phyloP scores from a whole-genome alignment of 441 rosid genomes.

The Cnidoscolus chayamansa region DNA sequence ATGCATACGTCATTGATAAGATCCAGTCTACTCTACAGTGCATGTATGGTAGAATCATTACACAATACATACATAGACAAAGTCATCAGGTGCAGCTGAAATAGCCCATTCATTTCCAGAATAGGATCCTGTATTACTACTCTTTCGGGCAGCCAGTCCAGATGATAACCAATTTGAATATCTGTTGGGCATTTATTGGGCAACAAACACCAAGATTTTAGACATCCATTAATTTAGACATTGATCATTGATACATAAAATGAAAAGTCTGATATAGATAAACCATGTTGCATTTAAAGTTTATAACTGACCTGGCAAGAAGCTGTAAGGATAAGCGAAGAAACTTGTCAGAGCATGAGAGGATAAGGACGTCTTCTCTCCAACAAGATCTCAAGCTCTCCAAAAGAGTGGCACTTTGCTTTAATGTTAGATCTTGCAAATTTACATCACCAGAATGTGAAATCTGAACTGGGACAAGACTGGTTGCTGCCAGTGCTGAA shows the following conservation, averaged over 20 bases:
- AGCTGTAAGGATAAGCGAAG: slow-evolving; percentile 96
- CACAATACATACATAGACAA: slow-evolving; percentile 62
- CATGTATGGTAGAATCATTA: slow-evolving; percentile 19
- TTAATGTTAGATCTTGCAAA: slow-evolving; percentile 46
- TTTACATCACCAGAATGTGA: slow-evolving; percentile 40
- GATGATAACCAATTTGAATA: slow-evolving; percentile 82
- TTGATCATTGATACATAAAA: slow-evolving; percentile 2
- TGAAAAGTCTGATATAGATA: slow-evolving; percentile 6
- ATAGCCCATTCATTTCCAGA: slow-evolving; percentile 89
- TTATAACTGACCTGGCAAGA: slow-evolving; percentile 63
- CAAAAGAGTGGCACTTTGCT: slow-evolving; percentile 75
- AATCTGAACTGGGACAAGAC: slow-evolving; percentile 59
- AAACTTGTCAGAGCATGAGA: slow-evolving; percentile 92
- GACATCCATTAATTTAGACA: background rate
- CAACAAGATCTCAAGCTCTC: slow-evolving; percentile 86
- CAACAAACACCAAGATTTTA: slow-evolving; percentile 3
- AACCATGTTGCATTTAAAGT: background rate
- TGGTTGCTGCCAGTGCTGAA: slow-evolving; percentile 59
- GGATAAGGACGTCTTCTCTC: slow-evolving; percentile 86
- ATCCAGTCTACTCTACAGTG: slow-evolving; percentile 9
- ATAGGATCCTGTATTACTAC: slow-evolving; percentile 46
- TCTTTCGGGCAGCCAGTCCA: slow-evolving; percentile 64
- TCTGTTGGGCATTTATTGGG: slow-evolving; percentile 36
- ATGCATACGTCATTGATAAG: slow-evolving; percentile 9
- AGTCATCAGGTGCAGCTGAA: slow-evolving; percentile 74